Evolutionary conservation across 768 basidiomycete species (phyloP).

Genomic region (Tylopilus felleus): DNA sequence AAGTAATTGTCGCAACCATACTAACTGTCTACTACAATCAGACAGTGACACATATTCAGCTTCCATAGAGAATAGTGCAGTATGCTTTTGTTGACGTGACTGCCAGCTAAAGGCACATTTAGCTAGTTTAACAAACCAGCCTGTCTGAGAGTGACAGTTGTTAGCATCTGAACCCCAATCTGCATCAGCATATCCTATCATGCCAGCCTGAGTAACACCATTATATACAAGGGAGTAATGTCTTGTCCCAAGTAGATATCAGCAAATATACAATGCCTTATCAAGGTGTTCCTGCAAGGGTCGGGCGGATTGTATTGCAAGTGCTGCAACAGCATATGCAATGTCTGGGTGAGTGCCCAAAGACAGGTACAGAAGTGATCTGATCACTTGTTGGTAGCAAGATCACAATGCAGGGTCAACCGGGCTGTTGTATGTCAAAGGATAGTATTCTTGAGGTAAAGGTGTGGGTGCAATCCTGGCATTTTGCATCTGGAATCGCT

Average conservation of each 20-base stretch:
- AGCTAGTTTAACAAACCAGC: background rate
- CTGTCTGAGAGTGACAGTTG: background rate
- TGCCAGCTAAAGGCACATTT: background rate
- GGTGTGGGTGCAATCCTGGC: background rate
- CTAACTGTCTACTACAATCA: background rate
- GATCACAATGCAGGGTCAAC: background rate
- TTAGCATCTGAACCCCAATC: background rate
- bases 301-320: background rate
- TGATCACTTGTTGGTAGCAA: background rate
- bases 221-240: background rate
- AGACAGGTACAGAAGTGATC: background rate
- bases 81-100: background rate
- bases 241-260: background rate
- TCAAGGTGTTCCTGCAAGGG: background rate
- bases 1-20: no score
- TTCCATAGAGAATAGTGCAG: background rate
- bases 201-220: background rate
- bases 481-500: background rate
- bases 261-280: background rate
- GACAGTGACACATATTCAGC: background rate
- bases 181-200: background rate
- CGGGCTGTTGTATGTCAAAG: background rate
- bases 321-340: background rate
- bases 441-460: background rate
- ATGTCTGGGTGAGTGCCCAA: background rate